Evolutionary conservation across 495 filamentous ascomycete species (phyloP).

Genomic region (Aspergillus homomorphus): DNA sequence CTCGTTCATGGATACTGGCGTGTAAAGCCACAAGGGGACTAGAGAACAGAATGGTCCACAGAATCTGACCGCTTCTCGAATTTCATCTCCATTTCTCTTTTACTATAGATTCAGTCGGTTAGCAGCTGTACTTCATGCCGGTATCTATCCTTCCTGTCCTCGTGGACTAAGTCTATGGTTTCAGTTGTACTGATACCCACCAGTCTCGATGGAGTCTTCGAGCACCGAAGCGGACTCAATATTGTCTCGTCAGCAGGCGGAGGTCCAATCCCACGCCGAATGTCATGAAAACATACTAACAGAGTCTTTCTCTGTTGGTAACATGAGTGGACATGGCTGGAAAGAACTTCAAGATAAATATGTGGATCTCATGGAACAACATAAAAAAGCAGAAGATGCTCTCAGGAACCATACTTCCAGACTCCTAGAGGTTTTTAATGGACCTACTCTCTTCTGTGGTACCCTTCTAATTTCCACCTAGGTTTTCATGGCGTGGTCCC

Average conservation of each 20-base stretch:
- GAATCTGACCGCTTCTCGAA: too few relatives aligned
- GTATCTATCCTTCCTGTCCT: too few relatives aligned
- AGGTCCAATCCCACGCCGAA: neutral
- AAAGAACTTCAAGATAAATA: slow-evolving; percentile 64
- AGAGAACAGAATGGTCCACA: too few relatives aligned
- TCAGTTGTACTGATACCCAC: too few relatives aligned
- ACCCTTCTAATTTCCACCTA: slow-evolving; percentile 25
- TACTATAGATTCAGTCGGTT: too few relatives aligned
- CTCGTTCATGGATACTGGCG: too few relatives aligned
- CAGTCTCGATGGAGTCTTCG: neutral
- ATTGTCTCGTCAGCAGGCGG: neutral
- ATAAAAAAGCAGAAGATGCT: slow-evolving; percentile 56
- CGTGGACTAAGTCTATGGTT: too few relatives aligned
- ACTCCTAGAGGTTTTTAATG: slow-evolving; percentile 53
- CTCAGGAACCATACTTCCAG: slow-evolving; percentile 61
- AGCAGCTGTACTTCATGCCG: too few relatives aligned
- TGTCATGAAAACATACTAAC: neutral
- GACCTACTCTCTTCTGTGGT: neutral
- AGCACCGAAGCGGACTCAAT: neutral
- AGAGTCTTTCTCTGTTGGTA: slow-evolving; percentile 11
- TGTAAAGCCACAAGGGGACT: too few relatives aligned
- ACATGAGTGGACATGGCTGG: slow-evolving; percentile 57
- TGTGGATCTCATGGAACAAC: slow-evolving; percentile 54
- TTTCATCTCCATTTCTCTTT: too few relatives aligned
- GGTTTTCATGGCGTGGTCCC: slow-evolving; percentile 71